Conservation (phyloP, 176 grass and related monocot species). For the Saccharum officinarum region DNA sequence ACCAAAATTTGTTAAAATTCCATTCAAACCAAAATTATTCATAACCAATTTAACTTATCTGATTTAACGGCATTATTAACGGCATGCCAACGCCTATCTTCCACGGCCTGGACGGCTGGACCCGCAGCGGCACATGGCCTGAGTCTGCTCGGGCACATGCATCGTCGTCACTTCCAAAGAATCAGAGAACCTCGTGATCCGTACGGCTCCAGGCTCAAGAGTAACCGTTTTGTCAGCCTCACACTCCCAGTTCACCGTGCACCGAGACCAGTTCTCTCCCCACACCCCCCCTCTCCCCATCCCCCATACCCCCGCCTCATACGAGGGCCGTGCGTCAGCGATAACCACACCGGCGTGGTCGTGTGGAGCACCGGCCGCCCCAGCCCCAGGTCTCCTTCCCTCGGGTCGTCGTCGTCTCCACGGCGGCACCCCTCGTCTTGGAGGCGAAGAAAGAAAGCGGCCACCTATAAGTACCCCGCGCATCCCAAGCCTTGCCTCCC, state of each 20-base stretch:
- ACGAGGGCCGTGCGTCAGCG: neutral
- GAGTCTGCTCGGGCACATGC: neutral
- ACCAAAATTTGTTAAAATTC: too few species aligned
- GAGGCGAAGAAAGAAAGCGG: constrained; percentile 55
- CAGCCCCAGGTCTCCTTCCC: constrained; percentile 17
- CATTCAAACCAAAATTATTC: too few species aligned
- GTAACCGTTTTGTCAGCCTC: constrained; percentile 5
- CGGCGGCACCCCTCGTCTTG: constrained; percentile 32
- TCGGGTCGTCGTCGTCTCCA: constrained; percentile 9
- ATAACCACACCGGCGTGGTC: neutral
- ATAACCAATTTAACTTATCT: too few species aligned
- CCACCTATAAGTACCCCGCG: neutral
- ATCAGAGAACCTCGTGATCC: constrained; percentile 6
- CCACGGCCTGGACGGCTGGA: too few species aligned
- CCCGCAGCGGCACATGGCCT: neutral
- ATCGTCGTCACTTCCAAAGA: neutral
- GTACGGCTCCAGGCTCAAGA: neutral
- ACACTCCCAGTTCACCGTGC: neutral
- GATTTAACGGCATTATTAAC: too few species aligned
- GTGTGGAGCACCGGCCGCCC: neutral
- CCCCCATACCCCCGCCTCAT: neutral
- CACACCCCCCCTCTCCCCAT: neutral
- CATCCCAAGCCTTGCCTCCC: neutral
- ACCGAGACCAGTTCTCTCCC: neutral
- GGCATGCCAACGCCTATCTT: too few species aligned